Conservation (phyloP, 768 basidiomycete genomes). For the Lyophyllum decastes region DNA sequence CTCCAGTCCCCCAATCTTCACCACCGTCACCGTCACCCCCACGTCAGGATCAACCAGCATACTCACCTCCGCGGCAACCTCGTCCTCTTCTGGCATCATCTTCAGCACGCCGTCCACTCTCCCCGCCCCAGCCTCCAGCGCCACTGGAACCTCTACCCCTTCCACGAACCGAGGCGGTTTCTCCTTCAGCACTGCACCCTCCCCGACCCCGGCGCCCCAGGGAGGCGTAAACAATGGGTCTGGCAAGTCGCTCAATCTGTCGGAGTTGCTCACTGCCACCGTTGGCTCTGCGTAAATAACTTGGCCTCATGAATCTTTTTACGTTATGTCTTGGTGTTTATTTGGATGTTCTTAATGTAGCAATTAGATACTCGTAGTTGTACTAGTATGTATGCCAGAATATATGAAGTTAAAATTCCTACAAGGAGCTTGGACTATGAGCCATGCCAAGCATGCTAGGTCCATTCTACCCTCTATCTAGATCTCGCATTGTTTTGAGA, state of each 20-base stretch:
- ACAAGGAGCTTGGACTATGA: too few relatives aligned
- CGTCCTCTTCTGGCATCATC: conserved; percentile 5
- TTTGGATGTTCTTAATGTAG: conserved; percentile 1
- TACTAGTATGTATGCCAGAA: conserved; percentile 2
- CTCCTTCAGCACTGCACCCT: conserved; percentile 10
- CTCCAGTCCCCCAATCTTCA: background rate
- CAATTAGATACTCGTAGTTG: conserved; percentile 9
- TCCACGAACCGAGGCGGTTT: background rate
- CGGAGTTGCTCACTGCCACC: conserved; percentile 17
- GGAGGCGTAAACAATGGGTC: conserved; percentile 11
- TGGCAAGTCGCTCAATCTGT: conserved; percentile 13
- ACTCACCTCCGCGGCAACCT: background rate
- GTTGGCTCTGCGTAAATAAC: background rate
- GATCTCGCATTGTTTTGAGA: too few relatives aligned
- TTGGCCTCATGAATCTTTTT: background rate
- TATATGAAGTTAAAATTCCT: background rate
- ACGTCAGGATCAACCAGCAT: background rate
- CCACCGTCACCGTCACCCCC: background rate
- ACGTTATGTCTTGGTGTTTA: background rate
- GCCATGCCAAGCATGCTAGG: too few relatives aligned
- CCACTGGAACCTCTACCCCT: background rate
- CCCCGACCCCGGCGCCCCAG: conserved; percentile 11
- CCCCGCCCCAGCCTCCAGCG: background rate
- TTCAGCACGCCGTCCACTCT: conserved; percentile 6
- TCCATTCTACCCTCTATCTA: too few relatives aligned